Base-by-base conservation (phyloP, 257 asterid genomes). In the Solanum dulcamara region DNA sequence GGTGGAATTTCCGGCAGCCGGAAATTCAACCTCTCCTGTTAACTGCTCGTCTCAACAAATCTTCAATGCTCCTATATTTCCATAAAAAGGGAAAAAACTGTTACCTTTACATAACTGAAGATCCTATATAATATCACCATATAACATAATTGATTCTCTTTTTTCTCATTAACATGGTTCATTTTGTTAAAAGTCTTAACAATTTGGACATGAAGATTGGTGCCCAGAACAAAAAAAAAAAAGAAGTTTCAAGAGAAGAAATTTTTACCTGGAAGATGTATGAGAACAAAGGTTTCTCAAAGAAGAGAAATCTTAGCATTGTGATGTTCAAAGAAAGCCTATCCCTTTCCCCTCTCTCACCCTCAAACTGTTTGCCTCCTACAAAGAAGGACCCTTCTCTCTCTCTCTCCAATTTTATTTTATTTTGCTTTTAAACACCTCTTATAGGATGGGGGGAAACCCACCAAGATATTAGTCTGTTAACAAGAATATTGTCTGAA, bases 351-450 rank as follows among this genome's bases (percentile, higher is more conserved):
- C 87, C 55, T 46, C 81, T 17, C 33, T 38, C 22, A n/a, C 79
- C 86, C 81, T n/a, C 81, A 42, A 83, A 75, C 87, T 57, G 64
- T 85, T 64, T 77, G 81, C 83, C 88, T 88, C 89, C 92, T 86
- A 90, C 86, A 85, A 86, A 83, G 28, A 37, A 88, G 90, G 90
- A 30, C 60, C 48, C 24, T 37, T 86, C 26, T 81, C 75, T 85
- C 88, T 83, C 85, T 64, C 84, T 64, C 85, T 9, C 44, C 1
- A 80, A 10, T 30, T 68, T 32, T 66, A 13, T 72, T 10, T 57
- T 57, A 9, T 57, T 57, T 80, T 68, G 55, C 64, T 48, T 48
- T 26, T 84, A 33, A 38, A 32, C 66, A 85, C 68, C 0, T 17
- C 60, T 50, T 50, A 50, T 50, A 50, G n/a, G 22, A 55, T 15